Evolutionary conservation across 129 eudicot genomes (phyloP).

Genomic region (Helianthus annuus): HanXRQr2.0-SUNRISE NC_035441.2:174288163-174288662

Average conservation of each 20-base stretch:
- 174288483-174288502: background rate
- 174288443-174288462: conserved; percentile 11
- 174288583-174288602: conserved; percentile 99
- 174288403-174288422: conserved; percentile 93
- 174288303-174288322: conserved; percentile 85
- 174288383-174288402: conserved; percentile 84
- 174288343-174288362: conserved; percentile 88
- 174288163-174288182: conserved; percentile 86
- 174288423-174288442: conserved; percentile 18
- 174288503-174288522: conserved; percentile 85
- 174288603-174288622: conserved; percentile 56
- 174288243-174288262: background rate
- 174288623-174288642: conserved; percentile 49
- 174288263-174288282: background rate
- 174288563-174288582: conserved; percentile 97
- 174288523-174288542: conserved; percentile 78
- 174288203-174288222: conserved; percentile 19
- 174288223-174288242: conserved; percentile 3
- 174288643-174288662: conserved; percentile 57
- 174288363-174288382: conserved; percentile 90
- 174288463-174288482: conserved; percentile 2
- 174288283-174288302: conserved; percentile 72
- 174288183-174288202: conserved; percentile 59
- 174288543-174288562: conserved; percentile 77
- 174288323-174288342: conserved; percentile 72